phyloP scores from a whole-genome alignment of 805 yeast species.

The Hemisphaericaspora nanyangensis region DNA sequence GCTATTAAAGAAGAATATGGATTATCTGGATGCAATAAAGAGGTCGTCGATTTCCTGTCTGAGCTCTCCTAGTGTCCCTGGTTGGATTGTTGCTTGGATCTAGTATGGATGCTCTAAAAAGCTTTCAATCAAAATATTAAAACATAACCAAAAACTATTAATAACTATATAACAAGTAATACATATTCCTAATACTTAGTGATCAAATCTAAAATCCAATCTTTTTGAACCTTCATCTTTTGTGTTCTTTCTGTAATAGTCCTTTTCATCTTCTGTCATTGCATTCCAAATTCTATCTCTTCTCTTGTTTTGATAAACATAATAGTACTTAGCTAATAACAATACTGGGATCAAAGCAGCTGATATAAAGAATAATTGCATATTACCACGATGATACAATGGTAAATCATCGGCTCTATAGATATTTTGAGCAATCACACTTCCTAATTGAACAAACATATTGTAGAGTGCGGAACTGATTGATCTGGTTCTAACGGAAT shows the following conservation, averaged over 20 bases:
- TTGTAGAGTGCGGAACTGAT: slow-evolving; percentile 64
- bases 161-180: no score
- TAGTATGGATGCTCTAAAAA: no score
- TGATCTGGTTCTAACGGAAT: slow-evolving; percentile 60
- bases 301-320: slow-evolving; percentile 37
- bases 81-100: no score
- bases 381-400: slow-evolving; percentile 55
- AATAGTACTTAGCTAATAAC: slow-evolving; percentile 32
- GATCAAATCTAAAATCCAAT: slow-evolving; percentile 44
- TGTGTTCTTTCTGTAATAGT: slow-evolving; percentile 42
- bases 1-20: no score
- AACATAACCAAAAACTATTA: no score
- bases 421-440: slow-evolving; percentile 51
- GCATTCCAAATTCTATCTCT: slow-evolving; percentile 49
- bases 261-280: slow-evolving; percentile 47
- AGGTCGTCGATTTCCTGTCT: no score
- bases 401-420: slow-evolving; percentile 59
- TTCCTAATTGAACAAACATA: slow-evolving; percentile 58
- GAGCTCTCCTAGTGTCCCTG: no score
- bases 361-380: slow-evolving; percentile 33
- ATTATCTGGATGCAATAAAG: no score
- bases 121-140: no score
- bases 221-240: slow-evolving; percentile 56
- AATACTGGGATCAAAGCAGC: slow-evolving; percentile 27
- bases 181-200: no score